Conservation (phyloP, 1,284 basidiomycete species). For the Ceratorhiza oryzae-sativae region DNA sequence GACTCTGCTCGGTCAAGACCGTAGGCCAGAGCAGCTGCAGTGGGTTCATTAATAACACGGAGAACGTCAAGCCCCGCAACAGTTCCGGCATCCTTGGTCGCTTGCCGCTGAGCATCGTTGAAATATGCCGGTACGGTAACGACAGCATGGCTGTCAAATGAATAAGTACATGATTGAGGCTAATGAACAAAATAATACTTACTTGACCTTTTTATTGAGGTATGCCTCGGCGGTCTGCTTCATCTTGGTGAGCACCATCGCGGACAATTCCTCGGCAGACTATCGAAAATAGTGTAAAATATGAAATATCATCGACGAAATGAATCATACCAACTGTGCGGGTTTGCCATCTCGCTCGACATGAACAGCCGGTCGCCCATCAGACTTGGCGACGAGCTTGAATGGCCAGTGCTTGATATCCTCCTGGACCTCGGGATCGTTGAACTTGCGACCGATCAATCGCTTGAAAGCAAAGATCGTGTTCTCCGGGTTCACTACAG, state of each 20-base stretch:
- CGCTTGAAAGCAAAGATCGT: slow-evolving; percentile 97
- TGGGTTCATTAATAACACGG: slow-evolving; percentile 99
- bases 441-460: slow-evolving; percentile 93
- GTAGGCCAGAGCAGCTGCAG: slow-evolving; percentile 96
- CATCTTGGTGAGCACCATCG: slow-evolving; percentile 91
- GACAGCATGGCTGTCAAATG: slow-evolving; percentile 70
- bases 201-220: slow-evolving; percentile 93
- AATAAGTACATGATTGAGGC: slow-evolving; percentile 13
- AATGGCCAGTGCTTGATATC: slow-evolving; percentile 90
- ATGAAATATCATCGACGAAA: slow-evolving; percentile 7
- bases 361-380: slow-evolving; percentile 76
- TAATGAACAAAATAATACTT: slow-evolving; percentile 52
- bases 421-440: slow-evolving; percentile 91
- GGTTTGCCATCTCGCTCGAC: slow-evolving; percentile 79
- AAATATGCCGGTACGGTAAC: slow-evolving; percentile 98
- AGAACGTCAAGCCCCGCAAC: slow-evolving; percentile 97
- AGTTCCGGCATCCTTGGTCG: slow-evolving; percentile 96
- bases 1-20: slow-evolving; percentile 87
- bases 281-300: slow-evolving; percentile 48
- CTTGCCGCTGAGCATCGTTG: slow-evolving; percentile 98
- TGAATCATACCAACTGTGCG: slow-evolving; percentile 66
- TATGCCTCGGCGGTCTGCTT: slow-evolving; percentile 93
- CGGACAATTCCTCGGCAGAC: slow-evolving; percentile 85
- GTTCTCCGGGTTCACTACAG: slow-evolving; percentile 94
- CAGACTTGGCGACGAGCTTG: slow-evolving; percentile 74